Base-by-base conservation (phyloP, 352 stramenopile genomes). In the Pythium oligandrum region DNA sequence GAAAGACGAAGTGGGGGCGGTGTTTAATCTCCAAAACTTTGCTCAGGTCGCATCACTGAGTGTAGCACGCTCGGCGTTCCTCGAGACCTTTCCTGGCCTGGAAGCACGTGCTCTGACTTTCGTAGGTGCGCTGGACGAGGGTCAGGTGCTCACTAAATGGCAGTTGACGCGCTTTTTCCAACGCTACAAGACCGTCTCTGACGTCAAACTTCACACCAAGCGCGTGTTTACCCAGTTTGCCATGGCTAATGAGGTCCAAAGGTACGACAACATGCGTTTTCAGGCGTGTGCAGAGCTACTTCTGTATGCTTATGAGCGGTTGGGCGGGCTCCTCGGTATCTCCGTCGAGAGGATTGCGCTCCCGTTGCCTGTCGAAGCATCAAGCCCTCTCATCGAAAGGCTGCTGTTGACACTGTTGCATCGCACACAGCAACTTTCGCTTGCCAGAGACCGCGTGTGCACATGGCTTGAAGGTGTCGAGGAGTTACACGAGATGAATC, bases 121-220 rank as follows among this genome's bases (percentile, higher is more conserved):
- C 54, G 70, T 77, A 0, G 58, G 56, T 2, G 59, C 75, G 30
- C 34, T 93, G 0, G 68, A 72, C 2, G 66, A 75, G 31, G 64
- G 63, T 1, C 52, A 62, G 46, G 67, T 91, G 46, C 17, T 26
- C 17, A 84, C 76, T 8, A 71, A 46, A 32, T 87, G 74, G 65
- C 80, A 91, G 42, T 66, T 93, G 2, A 55, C 80, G n/a, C 63
- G 57, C 9, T 91, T 93, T 48, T 87, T 93, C 36, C 52, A 70
- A 3, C 36, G 51, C 4, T 55, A 82, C 54, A 62, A 48, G 17
- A 90, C 76, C 4, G 67, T 88, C 10, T 73, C 73, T 0, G 70
- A 84, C 17, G 73, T 91, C 11, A 90, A 90, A 26, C 17, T 26
- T 26, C 17, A 26, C 17, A 26, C 17, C 17, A 26, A 26, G 17